Base-by-base conservation (phyloP, 345 rosid species). In the Eucalyptus pauciflora region DNA sequence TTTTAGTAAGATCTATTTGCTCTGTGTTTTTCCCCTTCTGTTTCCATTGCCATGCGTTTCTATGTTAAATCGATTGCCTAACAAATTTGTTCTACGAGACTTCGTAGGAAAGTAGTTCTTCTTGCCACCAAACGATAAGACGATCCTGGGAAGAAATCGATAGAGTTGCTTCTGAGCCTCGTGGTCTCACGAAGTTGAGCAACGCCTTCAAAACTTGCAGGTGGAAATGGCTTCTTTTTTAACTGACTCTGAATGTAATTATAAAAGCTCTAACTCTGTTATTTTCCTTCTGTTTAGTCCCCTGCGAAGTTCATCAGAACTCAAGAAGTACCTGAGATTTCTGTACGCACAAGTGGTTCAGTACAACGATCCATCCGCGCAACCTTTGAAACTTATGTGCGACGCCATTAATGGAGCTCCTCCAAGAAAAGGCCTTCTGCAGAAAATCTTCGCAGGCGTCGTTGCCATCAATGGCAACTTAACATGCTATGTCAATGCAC, bases 401-500 rank as follows among this genome's bases (percentile, higher is more conserved):
- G 51, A 88, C 41, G 94, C 90, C 89, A 91, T 95, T 17, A 92
- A 94, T 86, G 92, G 93, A 56, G 92, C 90, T 31, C 86, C 91
- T 1, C 48, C 89, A 8, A 91, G 90, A 16, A 89, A 87, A 3
- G 91, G 90, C 51, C 29, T 90, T 79, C 93, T 95, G 1, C 86
- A 71, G 13, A 89, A 86, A 46, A 93, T 95, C 45, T 91, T 92
- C 85, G 89, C 91, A 20, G 96, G 95, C 50, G 90, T 94, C 50
- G 92, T 90, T 58, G 94, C 94, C 88, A 91, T 76, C 67, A 88
- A 79, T 89, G 91, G 93, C 48, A 64, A 89, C 20, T 45, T 17
- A 8, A 87, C 95, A 29, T 94, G 95, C 90, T 94, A 93, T 87
- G 91, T 93, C 90, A 71, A 90, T 58, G 86, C 86, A 58, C 91